Base-by-base conservation (phyloP, 352 stramenopile genomes). In the Pythium phragmitis region DNA sequence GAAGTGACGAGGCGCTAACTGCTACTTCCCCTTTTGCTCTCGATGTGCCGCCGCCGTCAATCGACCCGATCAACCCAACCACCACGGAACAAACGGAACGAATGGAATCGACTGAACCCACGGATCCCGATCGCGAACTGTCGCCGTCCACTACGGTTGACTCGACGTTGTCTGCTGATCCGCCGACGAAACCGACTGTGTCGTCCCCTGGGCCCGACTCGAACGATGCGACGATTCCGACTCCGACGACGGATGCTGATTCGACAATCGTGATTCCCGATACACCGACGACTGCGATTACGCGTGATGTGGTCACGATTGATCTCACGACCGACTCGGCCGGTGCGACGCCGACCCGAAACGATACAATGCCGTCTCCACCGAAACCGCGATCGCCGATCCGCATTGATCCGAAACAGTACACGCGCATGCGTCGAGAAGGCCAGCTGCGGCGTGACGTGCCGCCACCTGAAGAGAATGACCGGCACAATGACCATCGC, bases 21-120 rank as follows among this genome's bases (percentile, higher is more conserved):
- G 51, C 42, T 57, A 23, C 60, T 67, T 42, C 52, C n/a, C 61
- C 60, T 67, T 60, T 30, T 61, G 52, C 52, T 61, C 51, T 56
- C 46, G 60, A 61, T 68, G 37, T 39, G 21, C 42, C 56, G 34
- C 57, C 36, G 47, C 21, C 23, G 8, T 36, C 47, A 7, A 37
- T 37, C 12, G 17, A 46, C 11, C 34, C 34, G 34, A 39, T 39
- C 21, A 9, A 47, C 13, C 16, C 42, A 7, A 47, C 42, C 26
- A 19, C 43, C 9, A 26, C 21, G 17, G n/a, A 26, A 50, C 7
- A 2, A 11, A 50, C 19, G 13, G 42, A 48, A n/a, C 42, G 4
- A 12, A 33, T 17, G 19, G 45, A 51, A 39, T 6, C 34, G 7
- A 39, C 21, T 2, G n/a, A 26, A 50, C 43, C 17, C 2, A 30